Percentiles rank a stretch among this genome's conserved stretches.
Conservation (phyloP, 1,139 yeast species). For the Diutina ranongensis region DNA sequence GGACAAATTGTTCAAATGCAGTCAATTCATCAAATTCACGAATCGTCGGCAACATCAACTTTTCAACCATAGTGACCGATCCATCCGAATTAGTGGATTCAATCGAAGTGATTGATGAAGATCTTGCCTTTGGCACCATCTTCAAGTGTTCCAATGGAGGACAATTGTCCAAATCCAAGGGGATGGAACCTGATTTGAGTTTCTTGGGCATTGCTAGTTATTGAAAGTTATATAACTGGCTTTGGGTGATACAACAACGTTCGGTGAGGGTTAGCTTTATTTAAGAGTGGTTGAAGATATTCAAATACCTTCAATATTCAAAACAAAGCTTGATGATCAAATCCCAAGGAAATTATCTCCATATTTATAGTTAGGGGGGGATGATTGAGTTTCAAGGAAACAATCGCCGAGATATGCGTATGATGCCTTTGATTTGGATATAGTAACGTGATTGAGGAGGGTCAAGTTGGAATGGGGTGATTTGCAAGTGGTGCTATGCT, state of each 20-base stretch:
- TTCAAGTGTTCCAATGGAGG: slow-evolving; percentile 1
- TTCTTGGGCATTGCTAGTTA: neutral
- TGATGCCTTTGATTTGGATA: no score
- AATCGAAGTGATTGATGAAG: slow-evolving; percentile 17
- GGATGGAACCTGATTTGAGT: neutral
- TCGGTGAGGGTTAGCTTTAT: neutral
- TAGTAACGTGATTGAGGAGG: no score
- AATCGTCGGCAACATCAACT: slow-evolving; percentile 29
- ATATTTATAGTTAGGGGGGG: no score
- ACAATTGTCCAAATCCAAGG: slow-evolving; percentile 5
- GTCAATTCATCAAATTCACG: slow-evolving; percentile 51
- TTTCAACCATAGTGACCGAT: slow-evolving; percentile 14
- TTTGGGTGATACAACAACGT: neutral
- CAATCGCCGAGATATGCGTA: no score
- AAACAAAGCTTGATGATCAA: neutral
- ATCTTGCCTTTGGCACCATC: slow-evolving; percentile 7
- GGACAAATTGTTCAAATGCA: slow-evolving; percentile 50
- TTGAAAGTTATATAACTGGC: neutral
- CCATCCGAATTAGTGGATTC: slow-evolving; percentile 21
- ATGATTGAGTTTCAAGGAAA: no score
- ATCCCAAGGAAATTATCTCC: no score
- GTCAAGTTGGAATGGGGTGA: no score
- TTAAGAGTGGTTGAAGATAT: neutral
- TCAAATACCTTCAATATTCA: no score
- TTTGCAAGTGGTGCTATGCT: no score